Base-by-base conservation (phyloP, 345 rosid species). In the Dovyalis caffra region DNA sequence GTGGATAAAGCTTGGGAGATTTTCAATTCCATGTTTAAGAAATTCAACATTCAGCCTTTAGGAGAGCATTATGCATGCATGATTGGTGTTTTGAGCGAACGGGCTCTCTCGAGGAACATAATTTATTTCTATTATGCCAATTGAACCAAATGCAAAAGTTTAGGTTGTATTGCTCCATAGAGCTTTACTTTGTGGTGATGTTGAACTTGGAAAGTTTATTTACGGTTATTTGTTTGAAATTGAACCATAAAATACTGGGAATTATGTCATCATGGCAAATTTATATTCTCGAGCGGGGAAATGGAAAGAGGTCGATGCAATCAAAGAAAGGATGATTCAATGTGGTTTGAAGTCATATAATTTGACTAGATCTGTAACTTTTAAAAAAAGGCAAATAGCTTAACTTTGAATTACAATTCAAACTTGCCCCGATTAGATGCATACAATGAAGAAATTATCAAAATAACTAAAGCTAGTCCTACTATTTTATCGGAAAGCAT, bases 151-250 rank as follows among this genome's bases (percentile, higher is more conserved):
- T 69, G 90, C 92, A 45, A 86, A 90, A 82, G 89, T 91, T 72
- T 92, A 95, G 97, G 97, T 97, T 65, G 91, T 93, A 63, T 82
- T 94, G 87, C 88, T 90, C 66, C 83, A 88, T 67, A 97, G 97
- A 57, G 97, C 98, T 71, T 88, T 86, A 11, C 85, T 90, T 76
- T 73, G 83, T 10, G 87, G 90, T 63, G 88, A 94, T 76, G 85
- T 86, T 68, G 93, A 92, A 76, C 85, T 92, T 37, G 90, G 92
- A 47, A 81, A 77, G 78, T 82, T 87, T 1, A 87, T 86, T 69
- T 90, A 82, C 80, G 87, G 91, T 63, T 89, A 21, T 11, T 83
- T 92, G 65, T 86, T 90, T 80, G 86, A 89, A 76, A 86, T 87
- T 64, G 98, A 94, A 72, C 92, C 97, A 0, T 92, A 88, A 69